Base-by-base conservation (phyloP, 148 eudicot species). In the Agrostemma githago region DNA sequence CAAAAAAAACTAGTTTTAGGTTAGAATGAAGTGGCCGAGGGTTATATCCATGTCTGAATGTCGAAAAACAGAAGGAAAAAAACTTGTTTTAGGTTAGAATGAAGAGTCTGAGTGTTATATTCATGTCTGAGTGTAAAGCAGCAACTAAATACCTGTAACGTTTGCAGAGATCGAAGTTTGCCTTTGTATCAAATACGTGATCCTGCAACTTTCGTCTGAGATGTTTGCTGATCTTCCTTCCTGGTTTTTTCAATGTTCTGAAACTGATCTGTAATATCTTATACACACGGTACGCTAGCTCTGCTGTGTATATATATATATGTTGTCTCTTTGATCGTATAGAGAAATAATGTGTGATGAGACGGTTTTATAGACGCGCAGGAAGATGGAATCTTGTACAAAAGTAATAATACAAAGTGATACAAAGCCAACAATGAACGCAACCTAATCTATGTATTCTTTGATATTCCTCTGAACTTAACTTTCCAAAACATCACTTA, bases 381-480 rank as follows among this genome's bases (percentile, higher is more conserved):
- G 66, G 88, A 79, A 87, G 71, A 86, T 78, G 77, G 97, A 90
- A 92, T 92, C 93, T 85, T 86, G 81, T 74, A 80, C 79, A 26
- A 26, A 26, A 26, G 34, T 26, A 26, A 26, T 26, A 26, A 26
- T 26, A 26, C 34, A 26, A 26, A 26, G 34, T 26, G 34, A 26
- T 26, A 26, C 34, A 86, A 80, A 81, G 80, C 80, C 65, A 77
- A 84, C 77, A 72, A 76, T 62, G 72, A 71, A 77, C 77, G 75
- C 68, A 80, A 78, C 81, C 79, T 83, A 87, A 85, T 81, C 83
- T 77, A 85, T 81, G 82, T 77, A 78, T 82, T 84, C 79, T 82
- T 72, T 73, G 77, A 80, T 26, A 77, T 80, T 72, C 81, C 78
- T 80, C 66, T 79, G 81, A 79, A 83, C 78, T 82, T 70, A 81